A percentile compares a stretch with the other conserved stretches of the same genome.
These are phyloP conservation scores for Melocanna baccifera DNA, from an alignment of 176 grass and related monocot genomes.

Conservation along the genomic window DNA sequence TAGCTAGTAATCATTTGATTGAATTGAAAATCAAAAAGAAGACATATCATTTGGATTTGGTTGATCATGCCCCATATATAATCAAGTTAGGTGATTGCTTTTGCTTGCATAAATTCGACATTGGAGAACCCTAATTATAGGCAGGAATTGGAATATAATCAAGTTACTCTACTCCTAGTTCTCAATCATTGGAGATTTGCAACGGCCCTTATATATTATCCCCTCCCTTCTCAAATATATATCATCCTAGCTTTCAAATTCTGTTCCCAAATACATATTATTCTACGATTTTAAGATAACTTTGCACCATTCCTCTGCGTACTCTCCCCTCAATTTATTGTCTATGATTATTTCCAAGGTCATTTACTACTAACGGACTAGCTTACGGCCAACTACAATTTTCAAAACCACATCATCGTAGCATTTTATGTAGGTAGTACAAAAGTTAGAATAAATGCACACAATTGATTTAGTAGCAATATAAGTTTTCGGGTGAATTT, in stretches of 20 bases:
- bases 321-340: no score
- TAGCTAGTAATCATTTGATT: slow-evolving; percentile 37
- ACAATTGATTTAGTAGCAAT: neutral
- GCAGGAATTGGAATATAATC: neutral
- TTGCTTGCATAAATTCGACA: neutral
- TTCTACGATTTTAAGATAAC: no score
- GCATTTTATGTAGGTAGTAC: neutral
- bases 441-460: neutral
- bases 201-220: neutral
- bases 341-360: no score
- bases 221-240: no score
- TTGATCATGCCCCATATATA: neutral
- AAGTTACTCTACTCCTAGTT: neutral
- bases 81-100: neutral
- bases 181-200: neutral
- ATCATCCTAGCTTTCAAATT: no score
- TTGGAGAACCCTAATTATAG: neutral
- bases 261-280: no score
- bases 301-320: no score
- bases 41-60: slow-evolving; percentile 7
- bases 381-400: neutral
- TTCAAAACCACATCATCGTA: neutral
- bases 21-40: neutral
- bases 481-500: neutral
- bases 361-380: no score